These are phyloP conservation scores for Luzula sylvatica DNA, from an alignment of 176 grass and related monocot species.

Conservation along the genomic window DNA sequence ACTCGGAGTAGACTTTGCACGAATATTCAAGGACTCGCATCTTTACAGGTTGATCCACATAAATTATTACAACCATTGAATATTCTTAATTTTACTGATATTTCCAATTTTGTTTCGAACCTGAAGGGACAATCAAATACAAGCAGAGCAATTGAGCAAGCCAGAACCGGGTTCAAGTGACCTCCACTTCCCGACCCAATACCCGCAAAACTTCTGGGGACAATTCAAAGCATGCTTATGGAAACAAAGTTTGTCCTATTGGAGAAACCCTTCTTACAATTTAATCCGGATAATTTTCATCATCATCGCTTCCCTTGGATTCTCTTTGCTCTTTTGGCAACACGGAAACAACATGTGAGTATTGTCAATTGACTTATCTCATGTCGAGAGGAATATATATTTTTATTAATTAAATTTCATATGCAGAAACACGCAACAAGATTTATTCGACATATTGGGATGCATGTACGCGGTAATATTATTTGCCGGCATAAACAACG, in stretches of 20 bases:
- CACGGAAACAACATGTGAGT: constrained; percentile 20
- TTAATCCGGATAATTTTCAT: constrained; percentile 40
- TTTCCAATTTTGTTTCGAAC: background rate
- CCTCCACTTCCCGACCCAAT: constrained; percentile 42
- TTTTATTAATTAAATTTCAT: background rate
- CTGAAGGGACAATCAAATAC: constrained; percentile 49
- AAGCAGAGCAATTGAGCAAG: constrained; percentile 30
- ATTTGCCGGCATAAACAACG: background rate
- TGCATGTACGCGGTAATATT: constrained; percentile 33
- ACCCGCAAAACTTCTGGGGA: constrained; percentile 18
- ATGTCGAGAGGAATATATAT: background rate
- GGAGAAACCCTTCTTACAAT: constrained; percentile 79
- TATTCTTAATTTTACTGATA: no score
- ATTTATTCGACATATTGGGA: constrained; percentile 61
- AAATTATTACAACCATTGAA: background rate
- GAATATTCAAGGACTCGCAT: constrained; percentile 50
- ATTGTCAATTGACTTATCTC: background rate
- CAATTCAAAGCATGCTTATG: background rate
- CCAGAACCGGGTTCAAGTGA: constrained; percentile 30
- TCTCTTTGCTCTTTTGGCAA: constrained; percentile 1
- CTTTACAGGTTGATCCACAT: constrained; percentile 31
- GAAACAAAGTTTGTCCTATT: constrained; percentile 20
- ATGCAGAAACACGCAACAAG: constrained; percentile 43
- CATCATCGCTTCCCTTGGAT: background rate
- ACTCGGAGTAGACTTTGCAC: constrained; percentile 45